A percentile compares a stretch with the other conserved stretches of the same genome.
These are phyloP conservation scores for Cryptococcus jaspeensis DNA, from an alignment of 1,284 basidiomycete species.

Conservation along the genomic window DNA sequence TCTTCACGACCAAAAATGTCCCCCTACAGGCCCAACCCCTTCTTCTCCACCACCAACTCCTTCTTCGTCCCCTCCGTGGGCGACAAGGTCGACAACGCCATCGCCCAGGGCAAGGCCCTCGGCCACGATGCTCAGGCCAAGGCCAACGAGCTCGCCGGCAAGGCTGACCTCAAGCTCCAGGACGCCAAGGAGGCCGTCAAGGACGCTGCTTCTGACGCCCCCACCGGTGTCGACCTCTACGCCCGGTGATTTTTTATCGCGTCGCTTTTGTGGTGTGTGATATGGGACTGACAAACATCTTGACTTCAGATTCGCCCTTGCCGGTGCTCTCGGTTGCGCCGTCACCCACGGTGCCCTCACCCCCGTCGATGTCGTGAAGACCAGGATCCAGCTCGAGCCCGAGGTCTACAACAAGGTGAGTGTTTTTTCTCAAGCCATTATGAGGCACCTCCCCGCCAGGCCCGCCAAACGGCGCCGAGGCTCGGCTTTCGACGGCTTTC, in stretches of 20 bases:
- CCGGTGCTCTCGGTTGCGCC: conserved; percentile 89
- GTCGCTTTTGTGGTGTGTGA: neutral
- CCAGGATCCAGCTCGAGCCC: conserved; percentile 88
- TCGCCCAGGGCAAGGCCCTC: conserved; percentile 35
- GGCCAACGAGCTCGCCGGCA: conserved; percentile 24
- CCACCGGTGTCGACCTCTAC: conserved; percentile 54
- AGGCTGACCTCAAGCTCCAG: conserved; percentile 32
- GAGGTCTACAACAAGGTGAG: conserved; percentile 59
- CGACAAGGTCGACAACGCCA: conserved; percentile 49
- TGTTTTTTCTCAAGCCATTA: conserved; percentile 4
- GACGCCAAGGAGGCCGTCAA: conserved; percentile 48
- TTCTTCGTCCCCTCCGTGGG: conserved; percentile 52
- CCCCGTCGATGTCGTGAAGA: conserved; percentile 92
- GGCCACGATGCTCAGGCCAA: conserved; percentile 32
- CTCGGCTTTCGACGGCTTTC: no score
- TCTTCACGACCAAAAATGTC: conserved; percentile 19
- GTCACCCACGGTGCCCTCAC: conserved; percentile 91
- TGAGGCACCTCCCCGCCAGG: neutral
- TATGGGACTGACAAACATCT: neutral
- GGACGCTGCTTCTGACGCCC: conserved; percentile 33
- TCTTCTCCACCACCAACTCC: conserved; percentile 48
- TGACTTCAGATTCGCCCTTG: conserved; percentile 59
- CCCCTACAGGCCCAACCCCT: conserved; percentile 46
- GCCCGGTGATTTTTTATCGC: conserved; percentile 40
- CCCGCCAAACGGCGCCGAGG: no score